Conservation (phyloP, 75 land plant genomes). For the Gnetum montanum region DNA sequence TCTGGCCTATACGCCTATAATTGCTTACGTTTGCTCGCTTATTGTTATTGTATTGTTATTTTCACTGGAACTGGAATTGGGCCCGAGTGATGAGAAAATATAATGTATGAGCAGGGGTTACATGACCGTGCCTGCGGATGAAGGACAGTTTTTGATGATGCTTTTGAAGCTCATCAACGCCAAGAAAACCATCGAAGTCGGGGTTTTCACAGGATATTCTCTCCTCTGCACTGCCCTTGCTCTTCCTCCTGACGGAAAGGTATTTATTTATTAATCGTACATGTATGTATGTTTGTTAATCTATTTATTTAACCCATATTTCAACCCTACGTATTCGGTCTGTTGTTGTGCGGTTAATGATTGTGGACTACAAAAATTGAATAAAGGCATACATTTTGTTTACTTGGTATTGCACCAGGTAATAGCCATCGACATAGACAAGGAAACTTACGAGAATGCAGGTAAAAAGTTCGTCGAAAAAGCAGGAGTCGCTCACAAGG, state of each 20-base stretch:
- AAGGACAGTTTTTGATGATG: slow-evolving; percentile 58
- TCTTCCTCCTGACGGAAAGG: slow-evolving; percentile 71
- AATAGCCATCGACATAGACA: slow-evolving; percentile 59
- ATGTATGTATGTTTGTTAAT: no score
- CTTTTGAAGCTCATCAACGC: slow-evolving; percentile 72
- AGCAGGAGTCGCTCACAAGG: slow-evolving; percentile 69
- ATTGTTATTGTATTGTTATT: no score
- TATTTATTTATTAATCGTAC: background rate
- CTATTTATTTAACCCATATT: no score
- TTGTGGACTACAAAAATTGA: no score
- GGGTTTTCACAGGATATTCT: slow-evolving; percentile 76
- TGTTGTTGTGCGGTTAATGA: no score
- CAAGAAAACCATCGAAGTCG: slow-evolving; percentile 77
- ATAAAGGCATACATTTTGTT: no score
- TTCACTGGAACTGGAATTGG: no score
- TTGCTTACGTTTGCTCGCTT: no score
- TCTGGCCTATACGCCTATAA: no score
- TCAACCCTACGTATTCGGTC: no score
- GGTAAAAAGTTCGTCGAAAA: slow-evolving; percentile 54
- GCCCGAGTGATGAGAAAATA: no score
- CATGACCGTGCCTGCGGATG: slow-evolving; percentile 73
- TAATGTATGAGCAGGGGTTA: no score
- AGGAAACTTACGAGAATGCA: slow-evolving; percentile 50
- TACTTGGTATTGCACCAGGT: slow-evolving; percentile 18
- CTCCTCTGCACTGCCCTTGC: slow-evolving; percentile 84